A percentile compares a stretch with the other conserved stretches of the same genome.
phyloP scores from a whole-genome alignment of 2,329 filamentous ascomycete genomes.

The Ceratocystis albifundus region DNA sequence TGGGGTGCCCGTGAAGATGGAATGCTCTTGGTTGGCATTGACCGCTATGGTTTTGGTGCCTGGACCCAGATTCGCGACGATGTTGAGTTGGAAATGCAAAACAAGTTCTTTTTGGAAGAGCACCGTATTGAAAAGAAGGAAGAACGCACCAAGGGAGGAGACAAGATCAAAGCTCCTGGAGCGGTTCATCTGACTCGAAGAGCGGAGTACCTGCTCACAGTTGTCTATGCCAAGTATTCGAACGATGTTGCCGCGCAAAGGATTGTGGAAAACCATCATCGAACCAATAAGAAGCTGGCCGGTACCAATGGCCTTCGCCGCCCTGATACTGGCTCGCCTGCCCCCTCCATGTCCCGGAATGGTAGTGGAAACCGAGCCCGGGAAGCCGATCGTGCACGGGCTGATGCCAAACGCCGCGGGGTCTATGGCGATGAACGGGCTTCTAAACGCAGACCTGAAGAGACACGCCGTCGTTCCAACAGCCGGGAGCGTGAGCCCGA shows the following conservation, averaged over 20 bases:
- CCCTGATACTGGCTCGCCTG: conserved; percentile 58
- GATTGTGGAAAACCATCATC: conserved; percentile 82
- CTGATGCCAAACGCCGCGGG: conserved; percentile 52
- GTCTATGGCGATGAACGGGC: conserved; percentile 34
- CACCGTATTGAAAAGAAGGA: conserved; percentile 97
- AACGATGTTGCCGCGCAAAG: conserved; percentile 64
- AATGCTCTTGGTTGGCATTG: conserved; percentile 91
- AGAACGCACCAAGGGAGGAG: conserved; percentile 67
- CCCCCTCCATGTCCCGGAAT: conserved; percentile 38
- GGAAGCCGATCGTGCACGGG: conserved; percentile 35
- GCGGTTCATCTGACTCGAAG: conserved; percentile 92
- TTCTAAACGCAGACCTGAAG: conserved; percentile 43
- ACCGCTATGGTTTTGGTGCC: conserved; percentile 85
- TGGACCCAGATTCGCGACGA: conserved; percentile 95
- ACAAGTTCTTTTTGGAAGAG: conserved; percentile 94
- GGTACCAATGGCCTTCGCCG: conserved; percentile 50
- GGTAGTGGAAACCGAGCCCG: conserved; percentile 40
- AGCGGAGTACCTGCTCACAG: conserved; percentile 89
- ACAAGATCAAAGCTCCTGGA: conserved; percentile 81
- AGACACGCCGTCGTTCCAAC: conserved; percentile 23
- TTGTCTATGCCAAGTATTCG: conserved; percentile 74
- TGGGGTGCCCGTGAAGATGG: conserved; percentile 93
- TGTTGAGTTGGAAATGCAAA: conserved; percentile 66
- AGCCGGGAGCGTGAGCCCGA: conserved; percentile 33
- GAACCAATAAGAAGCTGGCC: conserved; percentile 72